Evolutionary conservation across 192 early-diverging fungal species (phyloP).

Genomic region (Oehlia diaphana): DNA sequence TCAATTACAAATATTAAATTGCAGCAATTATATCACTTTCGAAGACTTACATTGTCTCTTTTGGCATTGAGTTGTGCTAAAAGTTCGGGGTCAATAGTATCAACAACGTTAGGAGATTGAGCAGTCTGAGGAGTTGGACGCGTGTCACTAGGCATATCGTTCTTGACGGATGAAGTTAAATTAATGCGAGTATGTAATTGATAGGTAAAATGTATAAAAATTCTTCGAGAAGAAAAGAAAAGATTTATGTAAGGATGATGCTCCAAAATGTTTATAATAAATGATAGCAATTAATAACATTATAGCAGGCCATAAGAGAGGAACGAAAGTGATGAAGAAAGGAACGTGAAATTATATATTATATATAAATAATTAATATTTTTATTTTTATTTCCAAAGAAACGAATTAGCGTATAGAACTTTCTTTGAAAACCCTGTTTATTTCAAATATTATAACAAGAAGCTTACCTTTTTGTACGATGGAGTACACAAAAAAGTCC

Average conservation of each 20-base stretch:
- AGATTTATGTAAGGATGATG: background rate
- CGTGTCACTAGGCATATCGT: slow-evolving; percentile 15
- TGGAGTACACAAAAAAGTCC: background rate
- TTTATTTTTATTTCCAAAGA: background rate
- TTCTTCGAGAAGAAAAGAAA: background rate
- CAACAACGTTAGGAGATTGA: background rate
- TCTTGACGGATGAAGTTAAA: background rate
- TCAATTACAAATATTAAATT: background rate
- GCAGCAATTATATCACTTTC: background rate
- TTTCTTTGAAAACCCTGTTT: background rate
- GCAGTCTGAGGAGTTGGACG: background rate
- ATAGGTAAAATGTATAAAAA: background rate
- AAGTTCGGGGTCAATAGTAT: slow-evolving; percentile 16
- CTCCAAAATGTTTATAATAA: background rate
- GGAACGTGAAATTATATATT: background rate
- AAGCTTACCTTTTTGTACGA: background rate
- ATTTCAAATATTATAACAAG: background rate
- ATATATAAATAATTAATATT: background rate
- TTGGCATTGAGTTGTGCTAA: slow-evolving; percentile 15
- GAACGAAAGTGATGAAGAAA: background rate
- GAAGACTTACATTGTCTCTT: slow-evolving; percentile 14
- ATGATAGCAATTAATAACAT: background rate
- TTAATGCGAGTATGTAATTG: background rate
- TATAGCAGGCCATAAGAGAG: background rate
- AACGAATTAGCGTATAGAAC: background rate